phyloP scores from a whole-genome alignment of 805 yeast species.

The Wickerhamomyces silvicola region DNA sequence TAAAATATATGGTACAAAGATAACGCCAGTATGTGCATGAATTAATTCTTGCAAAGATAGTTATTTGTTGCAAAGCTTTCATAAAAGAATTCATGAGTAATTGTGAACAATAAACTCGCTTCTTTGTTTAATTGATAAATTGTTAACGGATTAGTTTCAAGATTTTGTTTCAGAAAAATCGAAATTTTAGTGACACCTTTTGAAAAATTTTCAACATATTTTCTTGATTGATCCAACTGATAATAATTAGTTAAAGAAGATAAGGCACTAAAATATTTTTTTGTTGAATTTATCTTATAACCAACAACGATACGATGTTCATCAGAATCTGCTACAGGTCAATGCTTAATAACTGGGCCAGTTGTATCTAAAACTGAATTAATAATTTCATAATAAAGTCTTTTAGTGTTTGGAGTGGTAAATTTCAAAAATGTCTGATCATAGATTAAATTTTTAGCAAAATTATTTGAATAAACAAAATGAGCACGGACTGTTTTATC shows the following conservation, averaged over 20 bases:
- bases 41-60: constrained; percentile 91
- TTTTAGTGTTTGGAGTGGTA: constrained; percentile 74
- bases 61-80: constrained; percentile 62
- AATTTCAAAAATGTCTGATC: constrained; percentile 74
- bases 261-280: constrained; percentile 82
- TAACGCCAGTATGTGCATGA: constrained; percentile 89
- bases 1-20: constrained; percentile 89
- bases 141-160: constrained; percentile 52
- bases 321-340: constrained; percentile 68
- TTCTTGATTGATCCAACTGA: constrained; percentile 75
- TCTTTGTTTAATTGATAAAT: constrained; percentile 89
- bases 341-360: constrained; percentile 90
- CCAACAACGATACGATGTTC: constrained; percentile 90
- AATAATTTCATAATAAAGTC: constrained; percentile 67
- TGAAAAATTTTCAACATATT: constrained; percentile 90
- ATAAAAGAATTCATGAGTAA: constrained; percentile 82
- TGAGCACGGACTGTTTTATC: constrained; percentile 58
- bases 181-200: constrained; percentile 85
- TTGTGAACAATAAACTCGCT: constrained; percentile 84
- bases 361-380: constrained; percentile 62
- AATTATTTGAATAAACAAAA: constrained; percentile 75
- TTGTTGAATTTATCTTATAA: constrained; percentile 75
- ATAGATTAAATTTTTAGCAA: constrained; percentile 49
- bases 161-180: constrained; percentile 66
- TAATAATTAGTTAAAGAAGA: constrained; percentile 84